These are phyloP conservation scores for Sphaerostilbella broomeana DNA, from an alignment of 2,329 filamentous ascomycete species.

Conservation along the genomic window DNA sequence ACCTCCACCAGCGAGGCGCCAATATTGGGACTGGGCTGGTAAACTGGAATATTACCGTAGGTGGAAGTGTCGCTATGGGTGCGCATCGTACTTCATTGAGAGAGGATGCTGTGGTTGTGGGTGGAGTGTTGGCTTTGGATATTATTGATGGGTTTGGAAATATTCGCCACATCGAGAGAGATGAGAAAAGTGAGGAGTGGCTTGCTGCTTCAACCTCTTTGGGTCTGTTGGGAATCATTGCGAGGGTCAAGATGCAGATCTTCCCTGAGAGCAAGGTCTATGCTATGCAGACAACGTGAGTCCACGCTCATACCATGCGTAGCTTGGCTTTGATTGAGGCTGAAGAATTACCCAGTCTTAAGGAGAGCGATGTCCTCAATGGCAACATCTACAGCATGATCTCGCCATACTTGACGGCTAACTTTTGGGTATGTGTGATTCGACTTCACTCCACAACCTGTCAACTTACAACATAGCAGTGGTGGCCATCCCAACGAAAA, in stretches of 20 bases:
- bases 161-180: constrained; percentile 34
- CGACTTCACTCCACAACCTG: background rate
- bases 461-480: constrained; percentile 24
- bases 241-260: constrained; percentile 41
- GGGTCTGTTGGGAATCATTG: constrained; percentile 42
- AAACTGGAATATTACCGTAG: constrained; percentile 49
- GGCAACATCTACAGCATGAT: constrained; percentile 45
- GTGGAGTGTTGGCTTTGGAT: constrained; percentile 41
- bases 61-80: constrained; percentile 46
- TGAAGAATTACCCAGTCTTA: constrained; percentile 25
- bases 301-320: background rate
- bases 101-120: constrained; percentile 44
- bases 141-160: constrained; percentile 43
- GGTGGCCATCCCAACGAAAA: constrained; percentile 45
- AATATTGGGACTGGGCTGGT: constrained; percentile 45
- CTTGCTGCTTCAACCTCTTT: constrained; percentile 45
- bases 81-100: constrained; percentile 42
- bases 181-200: constrained; percentile 42
- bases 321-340: background rate
- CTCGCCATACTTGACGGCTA: constrained; percentile 43
- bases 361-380: constrained; percentile 41
- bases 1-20: constrained; percentile 39
- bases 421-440: constrained; percentile 37
- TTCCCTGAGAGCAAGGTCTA: constrained; percentile 47
- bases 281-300: constrained; percentile 43